Evolutionary conservation across 495 filamentous ascomycete genomes (phyloP).

Genomic region (Penicillium roqueforti): DNA sequence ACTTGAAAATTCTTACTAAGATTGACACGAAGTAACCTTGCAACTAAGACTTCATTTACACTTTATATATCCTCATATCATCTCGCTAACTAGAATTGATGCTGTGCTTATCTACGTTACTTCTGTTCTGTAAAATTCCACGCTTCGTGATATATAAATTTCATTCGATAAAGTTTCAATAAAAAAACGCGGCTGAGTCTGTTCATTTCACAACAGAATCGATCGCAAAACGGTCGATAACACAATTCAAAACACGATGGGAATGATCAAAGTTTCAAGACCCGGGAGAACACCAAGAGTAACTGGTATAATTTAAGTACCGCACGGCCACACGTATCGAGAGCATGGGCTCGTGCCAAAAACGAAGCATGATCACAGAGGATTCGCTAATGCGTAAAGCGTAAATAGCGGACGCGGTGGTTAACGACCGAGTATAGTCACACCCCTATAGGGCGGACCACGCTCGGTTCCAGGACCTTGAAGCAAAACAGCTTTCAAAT

Average conservation of each 20-base stretch:
- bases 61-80: too few relatives aligned
- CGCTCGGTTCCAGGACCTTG: background rate
- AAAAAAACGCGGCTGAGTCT: background rate
- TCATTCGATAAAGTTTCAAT: background rate
- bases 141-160: background rate
- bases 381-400: background rate
- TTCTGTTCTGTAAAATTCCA: background rate
- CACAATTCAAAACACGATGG: background rate
- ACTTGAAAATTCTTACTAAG: too few relatives aligned
- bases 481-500: background rate
- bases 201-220: background rate
- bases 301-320: background rate
- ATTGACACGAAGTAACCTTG: too few relatives aligned
- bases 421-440: background rate
- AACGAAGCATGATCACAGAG: background rate
- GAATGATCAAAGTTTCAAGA: background rate
- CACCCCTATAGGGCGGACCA: background rate
- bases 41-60: too few relatives aligned
- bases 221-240: background rate
- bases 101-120: too few relatives aligned
- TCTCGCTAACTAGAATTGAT: too few relatives aligned
- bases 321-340: background rate
- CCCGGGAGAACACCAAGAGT: background rate
- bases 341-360: background rate
- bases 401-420: background rate